Evolutionary conservation across 2,329 filamentous ascomycete species (phyloP), one percentile per base, ranked within the genome.

Genomic region (Curvularia eragrostidis): DNA sequence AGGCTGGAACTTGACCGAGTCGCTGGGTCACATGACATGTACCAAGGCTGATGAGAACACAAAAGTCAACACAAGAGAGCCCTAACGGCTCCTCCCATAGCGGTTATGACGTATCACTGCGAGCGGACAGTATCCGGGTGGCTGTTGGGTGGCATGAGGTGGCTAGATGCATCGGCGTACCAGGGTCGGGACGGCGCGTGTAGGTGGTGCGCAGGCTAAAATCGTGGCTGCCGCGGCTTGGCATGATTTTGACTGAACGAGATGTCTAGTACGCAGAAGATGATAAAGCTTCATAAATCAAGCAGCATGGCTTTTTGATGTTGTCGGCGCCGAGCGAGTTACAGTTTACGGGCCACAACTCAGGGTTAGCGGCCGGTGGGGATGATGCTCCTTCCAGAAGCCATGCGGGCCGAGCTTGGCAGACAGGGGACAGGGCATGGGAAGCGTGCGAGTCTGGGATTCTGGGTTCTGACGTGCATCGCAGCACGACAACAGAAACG

Each of bases 391-490:
- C 54, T 61, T 58, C 53, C 48, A 55, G 52, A 61, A 52, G 43
- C 38, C 44, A 26, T 43, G 54, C 34, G 48, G 48, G 52, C 26
- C 36, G 41, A 42, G 10, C 58, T 62, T 61, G 61, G 54, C 59
- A 38, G 18, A 23, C 30, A 55, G 55, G 54, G 60, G 57, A 52
- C 52, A 41, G 12, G 18, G 39, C 50, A 30, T 24, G 21, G 24
- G 58, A 56, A 57, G 55, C 52, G 44, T 61, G 61, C 49, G 52
- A 62, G 55, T 52, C 57, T 46, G 56, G 64, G 50, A 59, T 52
- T 61, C 60, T 66, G 64, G 54, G 57, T 52, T 61, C 60, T 65
- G 64, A 58, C 62, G 58, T 62, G 62, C 63, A 63, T 62, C 48
- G 43, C 43, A 47, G 32, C 53, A 51, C 26, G 44, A 52, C 46